Percentiles rank a stretch among this genome's conserved stretches.
Conservation (phyloP, 805 yeast species). For the Cyberlindnera americana region DNA sequence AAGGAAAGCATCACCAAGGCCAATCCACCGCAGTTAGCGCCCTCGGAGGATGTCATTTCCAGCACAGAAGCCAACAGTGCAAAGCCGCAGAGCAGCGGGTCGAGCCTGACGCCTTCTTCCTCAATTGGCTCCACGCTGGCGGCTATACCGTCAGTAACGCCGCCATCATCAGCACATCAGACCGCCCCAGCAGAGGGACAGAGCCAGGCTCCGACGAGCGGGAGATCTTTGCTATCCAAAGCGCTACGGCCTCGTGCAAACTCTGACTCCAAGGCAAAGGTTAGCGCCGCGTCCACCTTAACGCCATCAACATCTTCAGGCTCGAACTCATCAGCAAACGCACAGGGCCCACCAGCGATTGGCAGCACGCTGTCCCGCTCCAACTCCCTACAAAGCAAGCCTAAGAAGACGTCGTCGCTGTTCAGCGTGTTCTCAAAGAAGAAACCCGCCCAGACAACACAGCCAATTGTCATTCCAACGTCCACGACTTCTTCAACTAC, state of each 20-base stretch:
- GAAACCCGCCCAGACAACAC: slow-evolving; percentile 22
- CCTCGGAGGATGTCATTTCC: no score
- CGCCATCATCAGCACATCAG: slow-evolving; percentile 17
- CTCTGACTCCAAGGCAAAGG: slow-evolving; percentile 22
- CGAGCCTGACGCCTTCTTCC: slow-evolving; percentile 16
- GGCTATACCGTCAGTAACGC: slow-evolving; percentile 8
- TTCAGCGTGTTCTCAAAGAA: slow-evolving; percentile 31
- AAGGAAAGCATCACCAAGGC: slow-evolving; percentile 4
- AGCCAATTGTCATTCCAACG: slow-evolving; percentile 21
- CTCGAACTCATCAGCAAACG: background rate
- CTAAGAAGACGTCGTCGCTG: slow-evolving; percentile 25
- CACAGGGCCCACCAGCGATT: background rate
- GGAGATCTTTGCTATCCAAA: slow-evolving; percentile 23
- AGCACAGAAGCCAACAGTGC: slow-evolving; percentile 1
- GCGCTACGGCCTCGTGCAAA: slow-evolving; percentile 26
- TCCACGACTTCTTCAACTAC: slow-evolving; percentile 5
- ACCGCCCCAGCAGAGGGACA: background rate
- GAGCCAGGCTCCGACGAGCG: background rate
- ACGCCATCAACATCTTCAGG: background rate
- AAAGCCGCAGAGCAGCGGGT: no score
- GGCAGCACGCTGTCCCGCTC: slow-evolving; percentile 17
- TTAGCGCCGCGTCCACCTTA: background rate
- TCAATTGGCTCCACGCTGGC: slow-evolving; percentile 15
- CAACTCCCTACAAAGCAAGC: slow-evolving; percentile 18
- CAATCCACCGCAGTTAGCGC: no score